These are phyloP conservation scores for Rosa persica DNA, from an alignment of 306 rosid genomes.

Conservation along the genomic window DNA sequence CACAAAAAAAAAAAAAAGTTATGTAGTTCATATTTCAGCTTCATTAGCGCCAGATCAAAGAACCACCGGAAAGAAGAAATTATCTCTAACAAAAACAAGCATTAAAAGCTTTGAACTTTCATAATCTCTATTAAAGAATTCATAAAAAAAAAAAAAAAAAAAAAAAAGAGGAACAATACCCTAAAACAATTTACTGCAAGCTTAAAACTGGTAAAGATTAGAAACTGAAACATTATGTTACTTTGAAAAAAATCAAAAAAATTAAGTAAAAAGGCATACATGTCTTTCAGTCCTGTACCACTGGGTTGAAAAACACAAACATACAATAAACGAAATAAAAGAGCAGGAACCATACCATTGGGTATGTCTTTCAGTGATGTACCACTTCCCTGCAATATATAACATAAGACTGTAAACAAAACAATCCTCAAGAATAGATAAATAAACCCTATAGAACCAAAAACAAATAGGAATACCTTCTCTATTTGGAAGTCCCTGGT, in stretches of 20 bases:
- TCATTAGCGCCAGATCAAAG: neutral
- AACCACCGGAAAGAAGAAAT: neutral
- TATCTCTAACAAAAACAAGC: neutral
- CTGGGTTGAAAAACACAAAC: constrained; percentile 8
- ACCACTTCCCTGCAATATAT: constrained; percentile 79
- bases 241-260: neutral
- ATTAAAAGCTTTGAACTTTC: neutral
- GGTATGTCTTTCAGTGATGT: constrained; percentile 92
- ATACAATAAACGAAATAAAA: constrained; percentile 4
- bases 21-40: neutral
- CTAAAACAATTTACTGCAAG: neutral
- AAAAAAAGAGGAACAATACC: neutral
- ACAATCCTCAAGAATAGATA: constrained; percentile 19
- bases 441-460: constrained; percentile 9
- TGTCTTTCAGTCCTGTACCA: too few relatives aligned
- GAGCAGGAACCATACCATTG: constrained; percentile 59
- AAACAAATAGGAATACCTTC: constrained; percentile 53
- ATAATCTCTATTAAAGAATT: neutral
- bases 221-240: neutral
- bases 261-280: neutral
- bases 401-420: constrained; percentile 27
- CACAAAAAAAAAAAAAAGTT: too few relatives aligned
- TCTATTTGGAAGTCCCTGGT: constrained; percentile 75
- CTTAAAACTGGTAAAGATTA: neutral
- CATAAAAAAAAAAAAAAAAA: neutral